Conservation (phyloP, 257 asterid species). For the Solanum phureja region DNA sequence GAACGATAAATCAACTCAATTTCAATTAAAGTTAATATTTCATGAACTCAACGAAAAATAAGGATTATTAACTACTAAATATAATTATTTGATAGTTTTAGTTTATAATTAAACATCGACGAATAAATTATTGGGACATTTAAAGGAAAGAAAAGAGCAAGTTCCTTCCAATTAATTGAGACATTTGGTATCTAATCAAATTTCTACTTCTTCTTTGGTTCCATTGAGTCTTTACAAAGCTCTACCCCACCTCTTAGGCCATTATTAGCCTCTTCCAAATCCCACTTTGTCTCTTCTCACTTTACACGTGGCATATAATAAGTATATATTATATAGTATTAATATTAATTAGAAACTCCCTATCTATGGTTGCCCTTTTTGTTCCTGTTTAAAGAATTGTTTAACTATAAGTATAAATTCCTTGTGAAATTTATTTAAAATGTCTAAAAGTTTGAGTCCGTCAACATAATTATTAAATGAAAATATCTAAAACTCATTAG, state of each 20-base stretch:
- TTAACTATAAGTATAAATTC: not conserved
- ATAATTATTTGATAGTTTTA: not conserved
- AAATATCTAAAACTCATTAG: not conserved
- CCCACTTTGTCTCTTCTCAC: not conserved
- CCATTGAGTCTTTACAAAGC: not conserved
- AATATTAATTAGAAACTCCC: not conserved
- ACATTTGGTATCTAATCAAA: slow-evolving; percentile 18
- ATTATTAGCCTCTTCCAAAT: not conserved
- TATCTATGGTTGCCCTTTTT: not conserved
- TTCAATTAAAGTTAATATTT: not conserved
- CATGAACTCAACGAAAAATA: not conserved
- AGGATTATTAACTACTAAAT: not conserved
- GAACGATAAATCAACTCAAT: not conserved
- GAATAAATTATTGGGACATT: not conserved
- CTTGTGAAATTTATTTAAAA: not conserved
- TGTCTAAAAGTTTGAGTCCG: not conserved
- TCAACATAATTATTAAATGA: not conserved
- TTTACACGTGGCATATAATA: not conserved
- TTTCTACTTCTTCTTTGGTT: not conserved
- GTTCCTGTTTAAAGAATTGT: not conserved
- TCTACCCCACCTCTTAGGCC: not conserved
- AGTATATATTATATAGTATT: not conserved
- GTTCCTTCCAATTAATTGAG: slow-evolving; percentile 3
- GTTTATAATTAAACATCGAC: not conserved
- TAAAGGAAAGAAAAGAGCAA: slow-evolving; percentile 7